These are phyloP conservation scores for Alternaria tenuissima DNA, from an alignment of 2,329 filamentous ascomycete species.

Conservation along the genomic window DNA sequence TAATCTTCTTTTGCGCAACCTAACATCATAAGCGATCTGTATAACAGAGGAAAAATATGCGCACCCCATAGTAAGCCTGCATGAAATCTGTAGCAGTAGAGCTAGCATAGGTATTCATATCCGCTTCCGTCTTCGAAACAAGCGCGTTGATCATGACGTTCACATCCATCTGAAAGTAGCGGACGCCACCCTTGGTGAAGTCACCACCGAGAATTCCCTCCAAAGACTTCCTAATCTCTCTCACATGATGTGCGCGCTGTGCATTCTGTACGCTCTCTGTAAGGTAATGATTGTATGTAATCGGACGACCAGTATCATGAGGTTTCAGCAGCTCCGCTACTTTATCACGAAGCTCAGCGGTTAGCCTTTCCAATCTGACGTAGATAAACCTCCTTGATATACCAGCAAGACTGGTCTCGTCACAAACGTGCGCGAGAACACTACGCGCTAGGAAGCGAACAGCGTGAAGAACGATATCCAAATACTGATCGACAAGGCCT, in stretches of 20 bases:
- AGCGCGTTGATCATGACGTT: conserved; percentile 21
- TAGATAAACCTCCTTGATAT: conserved; percentile 13
- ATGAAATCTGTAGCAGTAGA: conserved; percentile 41
- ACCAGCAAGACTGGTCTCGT: conserved; percentile 6
- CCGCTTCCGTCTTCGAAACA: conserved; percentile 24
- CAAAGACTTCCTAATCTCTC: conserved; percentile 24
- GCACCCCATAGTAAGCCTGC: conserved; percentile 41
- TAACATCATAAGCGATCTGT: conserved; percentile 16
- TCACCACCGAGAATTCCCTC: conserved; percentile 16
- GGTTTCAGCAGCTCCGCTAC: conserved; percentile 23
- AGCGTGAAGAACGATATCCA: conserved; percentile 15
- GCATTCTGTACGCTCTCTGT: conserved; percentile 47
- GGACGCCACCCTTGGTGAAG: neutral
- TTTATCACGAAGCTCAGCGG: conserved; percentile 15
- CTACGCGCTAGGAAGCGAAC: neutral
- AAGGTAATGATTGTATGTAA: conserved; percentile 52
- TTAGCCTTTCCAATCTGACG: conserved; percentile 10
- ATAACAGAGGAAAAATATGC: neutral
- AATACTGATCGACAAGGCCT: conserved; percentile 1
- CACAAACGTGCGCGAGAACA: conserved; percentile 14
- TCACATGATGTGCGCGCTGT: conserved; percentile 21
- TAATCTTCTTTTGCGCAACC: conserved; percentile 53
- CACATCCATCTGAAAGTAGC: conserved; percentile 14
- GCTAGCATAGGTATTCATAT: conserved; percentile 44
- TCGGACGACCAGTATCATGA: conserved; percentile 29